A percentile compares a stretch with the other conserved stretches of the same genome.
Conservation (phyloP, 148 eudicot species). For the Camellia granthamiana region DNA sequence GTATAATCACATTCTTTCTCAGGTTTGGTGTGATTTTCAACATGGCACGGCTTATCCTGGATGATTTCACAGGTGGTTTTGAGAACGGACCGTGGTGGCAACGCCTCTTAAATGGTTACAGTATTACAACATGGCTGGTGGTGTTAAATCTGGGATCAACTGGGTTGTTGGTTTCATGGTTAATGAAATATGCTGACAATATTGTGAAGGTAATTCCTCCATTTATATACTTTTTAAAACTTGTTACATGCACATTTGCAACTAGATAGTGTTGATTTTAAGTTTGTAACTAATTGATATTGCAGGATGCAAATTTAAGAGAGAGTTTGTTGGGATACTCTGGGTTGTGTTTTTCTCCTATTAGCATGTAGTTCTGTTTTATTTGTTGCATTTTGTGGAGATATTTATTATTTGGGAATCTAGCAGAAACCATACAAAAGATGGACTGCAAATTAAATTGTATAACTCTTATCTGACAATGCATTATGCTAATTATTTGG, state of each 20-base stretch:
- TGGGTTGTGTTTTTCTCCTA: neutral
- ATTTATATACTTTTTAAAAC: neutral
- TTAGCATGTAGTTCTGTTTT: neutral
- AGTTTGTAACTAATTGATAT: neutral
- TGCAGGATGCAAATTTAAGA: neutral
- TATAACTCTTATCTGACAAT: neutral
- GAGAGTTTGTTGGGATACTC: neutral
- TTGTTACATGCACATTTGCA: neutral
- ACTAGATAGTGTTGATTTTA: neutral
- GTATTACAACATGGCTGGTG: constrained; percentile 79
- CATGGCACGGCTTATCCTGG: constrained; percentile 67
- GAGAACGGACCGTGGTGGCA: constrained; percentile 91
- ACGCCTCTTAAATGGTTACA: constrained; percentile 82
- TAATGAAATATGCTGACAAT: constrained; percentile 95
- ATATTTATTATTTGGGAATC: neutral
- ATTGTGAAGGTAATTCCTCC: constrained; percentile 60
- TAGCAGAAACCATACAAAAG: constrained; percentile 3
- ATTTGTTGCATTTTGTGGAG: neutral
- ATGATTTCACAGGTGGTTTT: constrained; percentile 80
- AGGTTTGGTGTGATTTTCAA: constrained; percentile 89
- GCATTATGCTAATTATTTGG: neutral
- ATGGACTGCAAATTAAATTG: neutral
- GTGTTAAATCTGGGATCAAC: constrained; percentile 92
- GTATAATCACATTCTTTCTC: constrained; percentile 1
- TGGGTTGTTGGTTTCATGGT: constrained; percentile 89